phyloP scores from a whole-genome alignment of 257 asterid species.

The Linaria vulgaris region DNA sequence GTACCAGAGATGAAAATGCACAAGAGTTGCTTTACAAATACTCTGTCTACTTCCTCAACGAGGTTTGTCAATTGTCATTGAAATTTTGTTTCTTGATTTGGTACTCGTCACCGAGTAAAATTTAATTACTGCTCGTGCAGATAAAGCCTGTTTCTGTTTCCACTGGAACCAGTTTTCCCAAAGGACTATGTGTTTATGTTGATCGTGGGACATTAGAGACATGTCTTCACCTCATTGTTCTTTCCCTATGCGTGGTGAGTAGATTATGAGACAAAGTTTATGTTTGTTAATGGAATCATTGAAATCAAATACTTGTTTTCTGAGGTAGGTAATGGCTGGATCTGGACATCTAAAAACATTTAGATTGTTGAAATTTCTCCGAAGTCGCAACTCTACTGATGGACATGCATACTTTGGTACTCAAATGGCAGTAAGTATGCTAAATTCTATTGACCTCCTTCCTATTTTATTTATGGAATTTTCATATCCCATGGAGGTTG shows the following conservation, averaged over 20 bases:
- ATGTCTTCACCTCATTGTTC: conserved; percentile 94
- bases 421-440: conserved; percentile 86
- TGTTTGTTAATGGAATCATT: conserved; percentile 4
- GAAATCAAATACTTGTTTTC: conserved; percentile 20
- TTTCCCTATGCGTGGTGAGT: conserved; percentile 89
- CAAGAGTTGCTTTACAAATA: conserved; percentile 85
- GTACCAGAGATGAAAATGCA: conserved; percentile 87
- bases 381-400: conserved; percentile 72
- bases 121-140: conserved; percentile 45
- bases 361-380: conserved; percentile 82
- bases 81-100: conserved; percentile 24
- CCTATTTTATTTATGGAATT: conserved; percentile 6
- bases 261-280: conserved; percentile 14
- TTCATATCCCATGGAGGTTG: conserved; percentile 1
- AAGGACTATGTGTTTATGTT: conserved; percentile 71
- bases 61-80: conserved; percentile 57
- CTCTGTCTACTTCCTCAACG: conserved; percentile 82
- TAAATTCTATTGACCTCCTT: conserved; percentile 20
- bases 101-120: conserved; percentile 22
- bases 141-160: conserved; percentile 72
- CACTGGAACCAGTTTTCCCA: conserved; percentile 57
- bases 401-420: conserved; percentile 73
- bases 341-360: conserved; percentile 92
- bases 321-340: conserved; percentile 95
- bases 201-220: conserved; percentile 95